Conservation (phyloP, 176 grass and related monocot species). For the Puya raimondii region DNA sequence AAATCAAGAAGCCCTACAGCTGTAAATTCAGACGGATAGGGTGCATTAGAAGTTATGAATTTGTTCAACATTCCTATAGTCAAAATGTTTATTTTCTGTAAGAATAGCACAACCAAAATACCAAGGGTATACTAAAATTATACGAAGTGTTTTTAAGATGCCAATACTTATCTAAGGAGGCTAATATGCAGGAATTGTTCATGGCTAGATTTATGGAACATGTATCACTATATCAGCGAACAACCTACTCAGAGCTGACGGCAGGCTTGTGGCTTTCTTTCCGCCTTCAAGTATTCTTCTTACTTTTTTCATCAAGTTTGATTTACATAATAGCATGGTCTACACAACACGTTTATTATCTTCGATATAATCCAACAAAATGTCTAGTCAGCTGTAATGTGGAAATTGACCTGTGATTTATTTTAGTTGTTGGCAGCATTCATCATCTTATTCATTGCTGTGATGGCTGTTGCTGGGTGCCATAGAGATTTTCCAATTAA, state of each 20-base stretch:
- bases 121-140: neutral
- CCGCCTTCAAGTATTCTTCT: conserved; percentile 60
- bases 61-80: no score
- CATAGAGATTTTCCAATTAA: conserved; percentile 45
- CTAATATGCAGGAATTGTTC: conserved; percentile 54
- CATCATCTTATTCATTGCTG: conserved; percentile 77
- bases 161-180: conserved; percentile 19
- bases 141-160: conserved; percentile 23
- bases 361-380: no score
- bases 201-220: conserved; percentile 61
- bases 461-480: conserved; percentile 54
- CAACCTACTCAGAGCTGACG: conserved; percentile 74
- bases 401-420: conserved; percentile 20
- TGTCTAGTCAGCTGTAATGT: no score
- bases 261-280: conserved; percentile 87
- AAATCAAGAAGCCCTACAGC: no score
- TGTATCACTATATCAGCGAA: conserved; percentile 70
- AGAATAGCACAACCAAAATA: neutral
- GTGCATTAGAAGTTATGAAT: no score
- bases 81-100: neutral
- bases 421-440: conserved; percentile 87
- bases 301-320: conserved; percentile 15
- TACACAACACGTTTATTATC: no score
- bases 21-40: no score
- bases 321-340: neutral